These are phyloP conservation scores for Boletus pseudopeckii DNA, from an alignment of 768 basidiomycete species.

Conservation along the genomic window DNA sequence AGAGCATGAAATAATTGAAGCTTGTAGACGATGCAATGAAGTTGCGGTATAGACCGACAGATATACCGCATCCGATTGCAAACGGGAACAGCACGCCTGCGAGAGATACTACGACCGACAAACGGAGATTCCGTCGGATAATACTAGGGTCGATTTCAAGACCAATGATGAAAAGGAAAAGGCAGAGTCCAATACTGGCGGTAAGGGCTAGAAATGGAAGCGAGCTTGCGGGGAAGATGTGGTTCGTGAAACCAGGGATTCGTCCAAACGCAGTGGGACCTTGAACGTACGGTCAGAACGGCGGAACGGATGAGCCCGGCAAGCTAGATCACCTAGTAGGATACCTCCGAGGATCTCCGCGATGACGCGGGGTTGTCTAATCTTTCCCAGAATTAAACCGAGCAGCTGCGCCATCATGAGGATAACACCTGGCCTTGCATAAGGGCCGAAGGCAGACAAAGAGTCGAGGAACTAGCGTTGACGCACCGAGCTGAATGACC, in stretches of 20 bases:
- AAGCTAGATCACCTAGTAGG: slow-evolving; percentile 55
- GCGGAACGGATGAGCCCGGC: slow-evolving; percentile 41
- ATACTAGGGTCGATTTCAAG: slow-evolving; percentile 82
- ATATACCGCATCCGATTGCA: slow-evolving; percentile 73
- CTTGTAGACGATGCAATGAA: slow-evolving; percentile 62
- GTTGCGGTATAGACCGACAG: slow-evolving; percentile 68
- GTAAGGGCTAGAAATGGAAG: slow-evolving; percentile 77
- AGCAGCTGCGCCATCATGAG: slow-evolving; percentile 85
- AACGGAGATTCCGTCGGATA: slow-evolving; percentile 70
- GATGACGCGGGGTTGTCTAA: slow-evolving; percentile 90
- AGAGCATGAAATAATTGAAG: slow-evolving; percentile 91
- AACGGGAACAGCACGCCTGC: slow-evolving; percentile 89
- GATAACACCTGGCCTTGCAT: slow-evolving; percentile 47
- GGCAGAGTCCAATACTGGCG: slow-evolving; percentile 83
- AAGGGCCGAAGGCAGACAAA: background rate
- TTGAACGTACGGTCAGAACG: slow-evolving; percentile 33
- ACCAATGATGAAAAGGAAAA: slow-evolving; percentile 92
- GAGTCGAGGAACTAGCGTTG: background rate
- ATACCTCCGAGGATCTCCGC: slow-evolving; percentile 92
- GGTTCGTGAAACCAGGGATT: slow-evolving; percentile 83
- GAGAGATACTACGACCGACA: slow-evolving; percentile 65
- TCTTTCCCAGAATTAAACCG: slow-evolving; percentile 55
- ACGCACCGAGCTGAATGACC: slow-evolving; percentile 71
- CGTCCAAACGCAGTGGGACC: slow-evolving; percentile 64
- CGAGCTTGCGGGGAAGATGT: slow-evolving; percentile 76